These are phyloP conservation scores for Paramicrosporidium saccamoebae DNA, from an alignment of 371 early-diverging fungal genomes.

Conservation along the genomic window DNA sequence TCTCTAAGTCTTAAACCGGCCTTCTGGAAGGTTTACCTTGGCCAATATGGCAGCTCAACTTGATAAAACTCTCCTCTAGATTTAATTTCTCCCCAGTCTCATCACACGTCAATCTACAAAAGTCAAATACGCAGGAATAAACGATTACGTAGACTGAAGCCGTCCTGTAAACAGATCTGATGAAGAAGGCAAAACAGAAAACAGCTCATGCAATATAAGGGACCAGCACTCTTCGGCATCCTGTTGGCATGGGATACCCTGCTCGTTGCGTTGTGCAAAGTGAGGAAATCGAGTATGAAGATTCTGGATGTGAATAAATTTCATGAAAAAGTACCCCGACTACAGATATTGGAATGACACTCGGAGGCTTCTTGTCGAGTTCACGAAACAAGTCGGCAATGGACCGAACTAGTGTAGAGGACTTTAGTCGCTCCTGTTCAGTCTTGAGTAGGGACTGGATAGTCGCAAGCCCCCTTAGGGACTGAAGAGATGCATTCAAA, in stretches of 20 bases:
- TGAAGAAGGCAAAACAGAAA: conserved; percentile 3
- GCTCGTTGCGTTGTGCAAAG: conserved; percentile 34
- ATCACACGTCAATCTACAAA: conserved; percentile 32
- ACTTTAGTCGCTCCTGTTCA: conserved; percentile 1
- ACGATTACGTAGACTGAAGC: neutral
- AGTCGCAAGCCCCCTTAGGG: conserved; percentile 49
- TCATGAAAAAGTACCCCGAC: conserved; percentile 31
- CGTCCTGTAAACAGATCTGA: conserved; percentile 1
- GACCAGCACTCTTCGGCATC: conserved; percentile 95
- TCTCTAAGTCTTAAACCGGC: conserved; percentile 1
- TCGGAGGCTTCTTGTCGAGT: conserved; percentile 26
- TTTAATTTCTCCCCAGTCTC: conserved; percentile 45
- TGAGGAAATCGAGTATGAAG: conserved; percentile 49
- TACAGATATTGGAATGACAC: conserved; percentile 27
- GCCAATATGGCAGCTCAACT: conserved; percentile 51
- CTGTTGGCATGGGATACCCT: conserved; percentile 42
- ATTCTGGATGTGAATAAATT: conserved; percentile 38
- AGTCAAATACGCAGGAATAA: conserved; percentile 38
- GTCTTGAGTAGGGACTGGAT: conserved; percentile 1
- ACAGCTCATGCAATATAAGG: conserved; percentile 3
- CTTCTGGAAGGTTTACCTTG: conserved; percentile 9
- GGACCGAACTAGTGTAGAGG: neutral
- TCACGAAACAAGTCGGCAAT: conserved; percentile 3
- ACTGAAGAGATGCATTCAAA: conserved; percentile 90
- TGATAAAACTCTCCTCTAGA: conserved; percentile 25